A percentile compares a stretch with the other conserved stretches of the same genome.
These are phyloP conservation scores for Piper longum DNA, from an alignment of 164 flowering plant genomes.

Conservation along the genomic window DNA sequence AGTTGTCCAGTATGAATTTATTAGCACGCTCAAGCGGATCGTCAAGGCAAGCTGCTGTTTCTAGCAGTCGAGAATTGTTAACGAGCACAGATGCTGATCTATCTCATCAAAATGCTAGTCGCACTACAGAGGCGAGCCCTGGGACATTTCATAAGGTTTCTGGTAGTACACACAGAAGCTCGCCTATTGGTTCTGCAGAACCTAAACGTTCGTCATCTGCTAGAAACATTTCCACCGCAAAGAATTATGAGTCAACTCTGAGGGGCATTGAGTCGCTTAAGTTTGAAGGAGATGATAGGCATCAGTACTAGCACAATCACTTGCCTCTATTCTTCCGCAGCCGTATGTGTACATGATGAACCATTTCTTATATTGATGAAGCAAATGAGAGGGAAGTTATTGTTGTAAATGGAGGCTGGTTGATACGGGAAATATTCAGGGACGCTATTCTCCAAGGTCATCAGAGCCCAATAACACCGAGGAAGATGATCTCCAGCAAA, in stretches of 20 bases:
- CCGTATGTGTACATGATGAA: slow-evolving; percentile 16
- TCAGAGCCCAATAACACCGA: not conserved
- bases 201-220: slow-evolving; percentile 46
- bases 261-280: slow-evolving; percentile 71
- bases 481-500: not conserved
- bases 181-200: slow-evolving; percentile 52
- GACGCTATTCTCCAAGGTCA: not conserved
- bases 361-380: not conserved
- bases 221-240: slow-evolving; percentile 31
- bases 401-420: not conserved
- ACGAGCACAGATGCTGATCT: slow-evolving; percentile 48
- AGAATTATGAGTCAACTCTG: slow-evolving; percentile 58
- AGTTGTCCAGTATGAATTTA: slow-evolving; percentile 44
- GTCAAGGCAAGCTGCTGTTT: slow-evolving; percentile 54
- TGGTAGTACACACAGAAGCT: slow-evolving; percentile 48
- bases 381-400: too few relatives aligned
- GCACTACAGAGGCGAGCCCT: slow-evolving; percentile 66
- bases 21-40: slow-evolving; percentile 64
- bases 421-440: slow-evolving; percentile 5
- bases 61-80: slow-evolving; percentile 56
- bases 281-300: slow-evolving; percentile 58
- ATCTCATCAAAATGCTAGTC: slow-evolving; percentile 23
- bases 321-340: not conserved
- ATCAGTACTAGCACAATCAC: slow-evolving; percentile 20
- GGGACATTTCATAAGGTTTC: slow-evolving; percentile 36